phyloP scores from a whole-genome alignment of 2,329 filamentous ascomycete genomes.

The Reticulascus tulasneorum region DNA sequence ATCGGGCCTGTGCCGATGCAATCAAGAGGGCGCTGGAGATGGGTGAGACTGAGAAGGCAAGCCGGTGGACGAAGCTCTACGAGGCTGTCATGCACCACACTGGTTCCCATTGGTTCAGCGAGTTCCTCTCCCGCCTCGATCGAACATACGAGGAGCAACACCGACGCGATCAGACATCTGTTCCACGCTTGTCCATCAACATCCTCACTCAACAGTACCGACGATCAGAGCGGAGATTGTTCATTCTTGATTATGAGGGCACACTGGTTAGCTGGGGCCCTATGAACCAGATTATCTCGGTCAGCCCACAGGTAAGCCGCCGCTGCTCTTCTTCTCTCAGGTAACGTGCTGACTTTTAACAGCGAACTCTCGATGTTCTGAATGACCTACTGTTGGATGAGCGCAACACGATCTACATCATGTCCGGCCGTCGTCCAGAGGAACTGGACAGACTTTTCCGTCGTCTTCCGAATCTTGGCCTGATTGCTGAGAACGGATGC shows the following conservation, averaged over 20 bases:
- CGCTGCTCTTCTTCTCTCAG: not conserved
- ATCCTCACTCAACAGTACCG: constrained; percentile 64
- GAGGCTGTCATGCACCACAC: constrained; percentile 75
- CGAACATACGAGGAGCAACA: constrained; percentile 81
- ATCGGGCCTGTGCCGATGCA: constrained; percentile 79
- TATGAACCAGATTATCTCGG: constrained; percentile 77
- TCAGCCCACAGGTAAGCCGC: constrained; percentile 62
- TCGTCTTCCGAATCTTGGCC: constrained; percentile 74
- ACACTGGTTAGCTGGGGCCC: constrained; percentile 86
- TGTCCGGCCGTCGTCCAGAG: constrained; percentile 83
- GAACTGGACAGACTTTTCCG: constrained; percentile 86
- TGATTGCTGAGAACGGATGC: constrained; percentile 93
- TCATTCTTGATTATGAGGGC: constrained; percentile 91
- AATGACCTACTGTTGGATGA: constrained; percentile 78
- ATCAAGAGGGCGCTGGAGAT: constrained; percentile 83
- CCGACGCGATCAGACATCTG: constrained; percentile 76
- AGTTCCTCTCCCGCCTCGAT: constrained; percentile 67
- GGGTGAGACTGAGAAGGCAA: constrained; percentile 66
- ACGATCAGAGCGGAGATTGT: constrained; percentile 64
- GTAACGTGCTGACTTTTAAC: constrained; percentile 11
- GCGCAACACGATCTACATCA: constrained; percentile 85
- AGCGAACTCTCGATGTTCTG: constrained; percentile 77
- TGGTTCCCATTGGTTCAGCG: constrained; percentile 80
- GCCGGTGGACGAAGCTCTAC: constrained; percentile 71
- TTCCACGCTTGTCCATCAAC: constrained; percentile 75